These are phyloP conservation scores for Aspergillus steynii DNA, from an alignment of 495 filamentous ascomycete genomes.

Conservation along the genomic window DNA sequence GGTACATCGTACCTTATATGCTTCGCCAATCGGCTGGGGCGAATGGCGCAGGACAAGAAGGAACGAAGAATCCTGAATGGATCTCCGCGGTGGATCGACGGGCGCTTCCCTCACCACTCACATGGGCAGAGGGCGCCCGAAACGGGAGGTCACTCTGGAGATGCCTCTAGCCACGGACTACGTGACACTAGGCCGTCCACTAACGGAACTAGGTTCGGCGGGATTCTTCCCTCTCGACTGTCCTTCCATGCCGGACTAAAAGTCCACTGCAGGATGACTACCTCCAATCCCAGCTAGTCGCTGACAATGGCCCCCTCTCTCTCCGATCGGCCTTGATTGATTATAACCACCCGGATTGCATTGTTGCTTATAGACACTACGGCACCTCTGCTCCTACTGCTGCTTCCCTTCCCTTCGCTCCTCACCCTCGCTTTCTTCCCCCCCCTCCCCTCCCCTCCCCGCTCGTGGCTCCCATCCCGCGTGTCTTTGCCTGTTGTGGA, in stretches of 20 bases:
- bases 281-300: slow-evolving; percentile 15
- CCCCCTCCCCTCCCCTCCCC: neutral
- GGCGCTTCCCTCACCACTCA: neutral
- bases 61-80: slow-evolving; percentile 12
- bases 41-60: slow-evolving; percentile 1
- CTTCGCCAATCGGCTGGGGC: no score
- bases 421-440: no score
- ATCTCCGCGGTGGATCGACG: slow-evolving; percentile 7
- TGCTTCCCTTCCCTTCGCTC: neutral
- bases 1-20: no score
- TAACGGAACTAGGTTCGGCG: slow-evolving; percentile 6
- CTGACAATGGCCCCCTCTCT: slow-evolving; percentile 4
- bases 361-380: no score
- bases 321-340: slow-evolving; percentile 22
- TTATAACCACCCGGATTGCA: slow-evolving; percentile 23
- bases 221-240: neutral
- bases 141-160: no score
- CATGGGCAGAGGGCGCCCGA: no score
- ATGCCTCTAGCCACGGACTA: neutral
- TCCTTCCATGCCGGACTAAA: slow-evolving; percentile 3
- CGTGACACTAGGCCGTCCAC: neutral
- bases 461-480: slow-evolving; percentile 4
- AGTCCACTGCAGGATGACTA: slow-evolving; percentile 18
- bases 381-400: slow-evolving; percentile 9
- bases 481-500: slow-evolving; percentile 8